These are phyloP conservation scores for Flaveria robusta DNA, from an alignment of 129 eudicot species.

Conservation along the genomic window DNA sequence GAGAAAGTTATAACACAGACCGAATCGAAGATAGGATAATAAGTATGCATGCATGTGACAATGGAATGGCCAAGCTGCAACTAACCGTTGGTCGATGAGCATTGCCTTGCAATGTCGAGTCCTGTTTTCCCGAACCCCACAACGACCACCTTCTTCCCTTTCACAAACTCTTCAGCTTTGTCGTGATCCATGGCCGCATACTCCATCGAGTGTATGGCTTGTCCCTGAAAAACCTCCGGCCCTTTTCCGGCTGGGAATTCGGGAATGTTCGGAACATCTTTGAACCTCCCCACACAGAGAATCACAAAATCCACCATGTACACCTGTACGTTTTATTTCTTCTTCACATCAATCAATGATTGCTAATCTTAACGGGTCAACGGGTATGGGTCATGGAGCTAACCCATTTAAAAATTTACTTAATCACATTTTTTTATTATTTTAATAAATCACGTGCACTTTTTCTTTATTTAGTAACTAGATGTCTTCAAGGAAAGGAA, in stretches of 20 bases:
- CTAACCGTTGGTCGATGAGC: not conserved
- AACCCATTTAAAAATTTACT: too few species aligned
- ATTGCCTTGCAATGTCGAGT: conserved; percentile 1
- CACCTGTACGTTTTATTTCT: not conserved
- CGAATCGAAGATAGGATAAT: not conserved
- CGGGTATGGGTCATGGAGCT: too few species aligned
- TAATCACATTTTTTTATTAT: too few species aligned
- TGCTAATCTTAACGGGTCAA: too few species aligned
- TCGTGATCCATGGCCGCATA: conserved; percentile 16
- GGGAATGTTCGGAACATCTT: conserved; percentile 12
- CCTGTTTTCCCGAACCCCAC: conserved; percentile 18
- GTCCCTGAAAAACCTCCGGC: not conserved
- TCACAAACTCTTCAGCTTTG: conserved; percentile 6
- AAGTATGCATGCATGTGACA: not conserved
- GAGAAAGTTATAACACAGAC: not conserved
- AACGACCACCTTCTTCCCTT: conserved; percentile 8
- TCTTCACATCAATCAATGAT: not conserved
- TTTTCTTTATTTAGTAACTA: too few species aligned
- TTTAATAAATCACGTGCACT: too few species aligned
- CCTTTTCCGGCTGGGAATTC: not conserved
- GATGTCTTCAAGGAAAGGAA: too few species aligned
- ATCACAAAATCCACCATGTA: conserved; percentile 14
- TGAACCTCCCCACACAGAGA: conserved; percentile 8
- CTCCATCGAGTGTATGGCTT: conserved; percentile 6
- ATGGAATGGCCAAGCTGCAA: not conserved